A percentile compares a stretch with the other conserved stretches of the same genome.
phyloP scores from a whole-genome alignment of 495 filamentous ascomycete genomes.

The Pyronema domesticum region DNA sequence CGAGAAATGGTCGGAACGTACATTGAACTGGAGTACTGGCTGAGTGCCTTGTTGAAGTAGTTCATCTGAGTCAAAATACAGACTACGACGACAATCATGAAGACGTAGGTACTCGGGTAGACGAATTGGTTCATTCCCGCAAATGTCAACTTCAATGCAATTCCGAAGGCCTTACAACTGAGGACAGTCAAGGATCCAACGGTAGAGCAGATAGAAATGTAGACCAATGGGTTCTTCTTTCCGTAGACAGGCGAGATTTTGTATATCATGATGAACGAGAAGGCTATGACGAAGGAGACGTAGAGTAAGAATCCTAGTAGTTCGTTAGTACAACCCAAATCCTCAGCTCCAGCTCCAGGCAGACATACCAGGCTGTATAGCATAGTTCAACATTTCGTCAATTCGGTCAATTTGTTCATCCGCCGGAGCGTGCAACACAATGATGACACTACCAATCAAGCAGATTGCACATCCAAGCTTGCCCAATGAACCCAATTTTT shows the following conservation, averaged over 20 bases:
- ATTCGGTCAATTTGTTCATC: constrained; percentile 77
- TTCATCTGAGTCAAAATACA: constrained; percentile 99
- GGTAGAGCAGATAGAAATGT: constrained; percentile 89
- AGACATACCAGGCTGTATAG: constrained; percentile 61
- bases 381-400: constrained; percentile 73
- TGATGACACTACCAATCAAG: constrained; percentile 88
- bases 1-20: constrained; percentile 31
- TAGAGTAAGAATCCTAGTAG: constrained; percentile 68
- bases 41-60: constrained; percentile 97
- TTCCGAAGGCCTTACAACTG: constrained; percentile 95
- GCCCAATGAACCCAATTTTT: constrained; percentile 70
- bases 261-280: constrained; percentile 90
- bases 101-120: constrained; percentile 88
- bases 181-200: constrained; percentile 95
- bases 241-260: constrained; percentile 72
- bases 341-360: not conserved
- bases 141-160: constrained; percentile 85
- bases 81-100: constrained; percentile 74
- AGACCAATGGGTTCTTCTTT: constrained; percentile 87
- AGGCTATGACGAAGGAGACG: constrained; percentile 53
- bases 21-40: constrained; percentile 93
- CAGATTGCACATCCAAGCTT: constrained; percentile 93
- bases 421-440: constrained; percentile 89
- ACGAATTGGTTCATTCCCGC: constrained; percentile 83
- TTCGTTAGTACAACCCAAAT: not conserved